Conservation (phyloP, 352 stramenopile genomes). For the Pythium aristosporum region DNA sequence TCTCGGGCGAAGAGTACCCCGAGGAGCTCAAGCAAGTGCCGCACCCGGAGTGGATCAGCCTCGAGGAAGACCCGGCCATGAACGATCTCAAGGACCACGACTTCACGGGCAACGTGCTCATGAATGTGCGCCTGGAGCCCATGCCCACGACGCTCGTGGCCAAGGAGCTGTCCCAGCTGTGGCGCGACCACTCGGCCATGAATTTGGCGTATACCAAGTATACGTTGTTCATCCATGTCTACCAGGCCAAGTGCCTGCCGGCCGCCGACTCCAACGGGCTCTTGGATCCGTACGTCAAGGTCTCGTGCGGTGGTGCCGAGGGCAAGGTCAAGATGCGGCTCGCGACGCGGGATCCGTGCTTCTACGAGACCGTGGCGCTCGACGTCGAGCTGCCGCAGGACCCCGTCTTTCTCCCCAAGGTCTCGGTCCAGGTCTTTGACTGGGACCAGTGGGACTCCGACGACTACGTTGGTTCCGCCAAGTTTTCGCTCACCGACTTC, state of each 20-base stretch:
- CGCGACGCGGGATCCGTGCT: conserved; percentile 77
- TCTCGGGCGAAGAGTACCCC: conserved; percentile 28
- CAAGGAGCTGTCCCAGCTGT: conserved; percentile 43
- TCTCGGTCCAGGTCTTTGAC: conserved; percentile 76
- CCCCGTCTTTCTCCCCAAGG: conserved; percentile 58
- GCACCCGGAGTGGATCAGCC: conserved; percentile 61
- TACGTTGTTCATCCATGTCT: conserved; percentile 81
- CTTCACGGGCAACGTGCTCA: conserved; percentile 81
- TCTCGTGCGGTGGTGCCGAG: conserved; percentile 77
- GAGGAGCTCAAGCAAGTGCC: conserved; percentile 37
- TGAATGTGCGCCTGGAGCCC: conserved; percentile 68
- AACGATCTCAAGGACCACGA: conserved; percentile 80
- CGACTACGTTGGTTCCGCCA: conserved; percentile 65
- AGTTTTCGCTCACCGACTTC: conserved; percentile 62
- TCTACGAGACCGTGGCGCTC: conserved; percentile 81
- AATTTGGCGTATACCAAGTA: conserved; percentile 75
- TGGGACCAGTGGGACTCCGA: conserved; percentile 73
- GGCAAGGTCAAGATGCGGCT: conserved; percentile 56
- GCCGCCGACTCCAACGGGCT: conserved; percentile 73
- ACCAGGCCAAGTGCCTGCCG: conserved; percentile 71
- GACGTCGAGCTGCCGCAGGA: conserved; percentile 75
- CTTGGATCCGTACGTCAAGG: conserved; percentile 82
- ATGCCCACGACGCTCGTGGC: conserved; percentile 33
- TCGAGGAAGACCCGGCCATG: conserved; percentile 77
- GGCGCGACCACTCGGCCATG: conserved; percentile 53